Evolutionary conservation across 2,329 filamentous ascomycete species (phyloP).

Genomic region (Fusarium torreyae): DNA sequence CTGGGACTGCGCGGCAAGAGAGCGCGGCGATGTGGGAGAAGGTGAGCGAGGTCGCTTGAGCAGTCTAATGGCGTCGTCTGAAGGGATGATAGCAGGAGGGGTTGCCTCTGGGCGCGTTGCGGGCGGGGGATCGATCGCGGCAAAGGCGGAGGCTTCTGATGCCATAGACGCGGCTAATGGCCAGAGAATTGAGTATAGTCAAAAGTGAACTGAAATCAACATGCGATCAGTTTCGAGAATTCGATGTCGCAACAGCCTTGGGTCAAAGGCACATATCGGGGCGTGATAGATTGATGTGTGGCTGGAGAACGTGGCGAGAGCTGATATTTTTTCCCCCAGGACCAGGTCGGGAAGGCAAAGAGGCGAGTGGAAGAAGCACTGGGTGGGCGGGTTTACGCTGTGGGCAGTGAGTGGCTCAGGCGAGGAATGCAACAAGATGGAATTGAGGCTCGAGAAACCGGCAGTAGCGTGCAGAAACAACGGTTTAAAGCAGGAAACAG

Average conservation of each 20-base stretch:
- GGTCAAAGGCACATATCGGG: slow-evolving; percentile 56
- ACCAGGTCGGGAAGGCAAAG: slow-evolving; percentile 37
- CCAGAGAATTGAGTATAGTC: slow-evolving; percentile 39
- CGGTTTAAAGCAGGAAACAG: slow-evolving; percentile 30
- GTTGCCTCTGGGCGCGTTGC: slow-evolving; percentile 55
- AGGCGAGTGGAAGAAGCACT: slow-evolving; percentile 42
- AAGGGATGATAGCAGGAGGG: slow-evolving; percentile 56
- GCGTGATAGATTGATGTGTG: slow-evolving; percentile 57
- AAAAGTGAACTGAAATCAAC: slow-evolving; percentile 33
- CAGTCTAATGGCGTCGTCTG: slow-evolving; percentile 57
- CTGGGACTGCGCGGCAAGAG: slow-evolving; percentile 48
- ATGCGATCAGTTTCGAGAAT: slow-evolving; percentile 47
- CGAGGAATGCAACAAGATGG: slow-evolving; percentile 34
- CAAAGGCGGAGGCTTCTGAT: slow-evolving; percentile 67
- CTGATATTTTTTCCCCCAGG: slow-evolving; percentile 52
- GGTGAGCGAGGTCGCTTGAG: slow-evolving; percentile 65
- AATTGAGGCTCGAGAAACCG: slow-evolving; percentile 45
- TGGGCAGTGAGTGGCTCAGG: slow-evolving; percentile 46
- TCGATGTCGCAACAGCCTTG: slow-evolving; percentile 43
- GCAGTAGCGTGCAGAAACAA: slow-evolving; percentile 28
- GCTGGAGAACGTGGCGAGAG: slow-evolving; percentile 63
- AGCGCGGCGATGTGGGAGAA: slow-evolving; percentile 59
- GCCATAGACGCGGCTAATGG: slow-evolving; percentile 62
- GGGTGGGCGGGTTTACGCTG: slow-evolving; percentile 40
- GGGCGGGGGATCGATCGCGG: slow-evolving; percentile 67